phyloP scores from a whole-genome alignment of 2,329 filamentous ascomycete species.

The Aspergillus nomiae region DNA sequence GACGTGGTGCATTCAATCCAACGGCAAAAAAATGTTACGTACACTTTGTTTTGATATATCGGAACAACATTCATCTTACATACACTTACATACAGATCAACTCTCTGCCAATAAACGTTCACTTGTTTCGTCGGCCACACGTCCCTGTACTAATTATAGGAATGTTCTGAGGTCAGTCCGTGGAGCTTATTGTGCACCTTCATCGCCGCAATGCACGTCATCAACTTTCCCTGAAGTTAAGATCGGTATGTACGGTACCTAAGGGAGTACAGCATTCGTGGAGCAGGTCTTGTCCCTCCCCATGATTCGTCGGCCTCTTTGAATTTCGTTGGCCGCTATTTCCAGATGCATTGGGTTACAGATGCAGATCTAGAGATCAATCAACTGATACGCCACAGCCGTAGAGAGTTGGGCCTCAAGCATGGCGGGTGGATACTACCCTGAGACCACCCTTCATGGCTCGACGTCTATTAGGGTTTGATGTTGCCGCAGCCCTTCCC shows the following conservation, averaged over 20 bases:
- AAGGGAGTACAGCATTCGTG: background rate
- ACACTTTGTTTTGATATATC: background rate
- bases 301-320: background rate
- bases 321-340: conserved; percentile 1
- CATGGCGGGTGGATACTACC: background rate
- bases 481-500: background rate
- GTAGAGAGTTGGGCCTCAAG: background rate
- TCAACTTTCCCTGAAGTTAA: background rate
- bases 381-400: background rate
- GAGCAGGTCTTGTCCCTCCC: background rate
- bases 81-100: background rate
- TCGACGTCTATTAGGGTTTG: background rate
- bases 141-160: background rate
- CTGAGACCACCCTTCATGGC: background rate
- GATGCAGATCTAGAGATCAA: background rate
- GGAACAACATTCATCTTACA: background rate
- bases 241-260: background rate
- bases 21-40: background rate
- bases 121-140: background rate
- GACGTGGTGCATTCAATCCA: background rate
- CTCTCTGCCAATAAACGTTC: background rate
- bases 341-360: background rate
- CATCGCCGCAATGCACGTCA: conserved; percentile 19
- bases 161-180: background rate
- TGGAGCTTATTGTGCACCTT: background rate